Percentiles rank a stretch among this genome's conserved stretches.
phyloP scores from a whole-genome alignment of 2,329 filamentous ascomycete species.

The Trichoderma sp. region DNA sequence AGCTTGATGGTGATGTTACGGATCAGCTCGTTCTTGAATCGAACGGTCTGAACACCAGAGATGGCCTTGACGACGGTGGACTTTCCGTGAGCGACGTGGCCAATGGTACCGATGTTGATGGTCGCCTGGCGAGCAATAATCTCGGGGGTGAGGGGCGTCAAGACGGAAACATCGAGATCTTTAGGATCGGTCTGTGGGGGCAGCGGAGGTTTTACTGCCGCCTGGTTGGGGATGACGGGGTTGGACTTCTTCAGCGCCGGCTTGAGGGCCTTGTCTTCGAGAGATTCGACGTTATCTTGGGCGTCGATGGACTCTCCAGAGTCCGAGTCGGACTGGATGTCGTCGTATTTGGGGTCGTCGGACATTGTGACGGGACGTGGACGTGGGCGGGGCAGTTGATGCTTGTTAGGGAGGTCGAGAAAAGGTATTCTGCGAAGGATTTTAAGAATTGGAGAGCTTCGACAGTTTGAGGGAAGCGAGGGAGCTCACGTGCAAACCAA shows the following conservation, averaged over 20 bases:
- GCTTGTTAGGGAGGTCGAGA: neutral
- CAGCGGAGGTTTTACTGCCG: slow-evolving; percentile 52
- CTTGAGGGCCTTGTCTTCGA: slow-evolving; percentile 69
- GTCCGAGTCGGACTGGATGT: slow-evolving; percentile 70
- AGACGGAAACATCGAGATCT: slow-evolving; percentile 75
- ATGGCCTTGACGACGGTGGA: slow-evolving; percentile 99
- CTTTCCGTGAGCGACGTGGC: slow-evolving; percentile 98
- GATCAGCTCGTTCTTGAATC: slow-evolving; percentile 99
- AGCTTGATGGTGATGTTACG: slow-evolving; percentile 99
- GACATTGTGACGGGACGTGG: slow-evolving; percentile 28
- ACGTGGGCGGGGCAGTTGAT: slow-evolving; percentile 22
- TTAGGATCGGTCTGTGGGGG: slow-evolving; percentile 93
- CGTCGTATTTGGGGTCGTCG: slow-evolving; percentile 64
- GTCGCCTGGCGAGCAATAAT: slow-evolving; percentile 98
- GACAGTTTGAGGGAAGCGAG: neutral
- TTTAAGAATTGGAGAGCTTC: neutral
- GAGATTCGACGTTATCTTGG: slow-evolving; percentile 56
- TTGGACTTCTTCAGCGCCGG: slow-evolving; percentile 77
- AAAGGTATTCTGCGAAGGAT: neutral
- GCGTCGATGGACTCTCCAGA: slow-evolving; percentile 63
- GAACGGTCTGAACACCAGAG: slow-evolving; percentile 95
- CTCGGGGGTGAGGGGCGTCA: slow-evolving; percentile 87
- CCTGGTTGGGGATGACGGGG: slow-evolving; percentile 54
- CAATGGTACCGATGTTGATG: slow-evolving; percentile 98
- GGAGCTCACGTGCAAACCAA: neutral